Conservation (phyloP, 2,329 filamentous ascomycete genomes). For the Pyricularia sp. region DNA sequence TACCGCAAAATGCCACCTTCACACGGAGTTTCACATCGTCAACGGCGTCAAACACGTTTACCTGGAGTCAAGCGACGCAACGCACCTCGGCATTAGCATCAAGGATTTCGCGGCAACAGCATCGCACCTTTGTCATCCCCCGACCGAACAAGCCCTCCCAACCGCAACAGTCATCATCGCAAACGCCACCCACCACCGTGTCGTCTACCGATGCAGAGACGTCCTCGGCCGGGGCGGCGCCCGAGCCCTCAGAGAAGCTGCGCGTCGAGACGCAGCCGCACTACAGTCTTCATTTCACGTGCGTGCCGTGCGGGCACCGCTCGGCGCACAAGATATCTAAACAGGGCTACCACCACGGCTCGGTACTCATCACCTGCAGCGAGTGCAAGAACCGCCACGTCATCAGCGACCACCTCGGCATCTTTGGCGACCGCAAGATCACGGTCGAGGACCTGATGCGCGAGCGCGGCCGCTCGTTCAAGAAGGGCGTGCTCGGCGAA, state of each 20-base stretch:
- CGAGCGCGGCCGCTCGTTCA: slow-evolving; percentile 62
- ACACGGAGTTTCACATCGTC: not conserved
- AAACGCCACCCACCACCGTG: slow-evolving; percentile 1
- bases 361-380: slow-evolving; percentile 79
- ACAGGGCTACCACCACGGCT: slow-evolving; percentile 87
- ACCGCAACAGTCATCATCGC: not conserved
- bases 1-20: not conserved
- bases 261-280: slow-evolving; percentile 39
- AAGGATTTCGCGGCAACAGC: not conserved
- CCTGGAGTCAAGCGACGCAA: not conserved
- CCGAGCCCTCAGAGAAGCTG: slow-evolving; percentile 16
- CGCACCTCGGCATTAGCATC: not conserved
- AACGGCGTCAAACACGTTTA: not conserved
- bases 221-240: slow-evolving; percentile 8
- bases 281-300: slow-evolving; percentile 87
- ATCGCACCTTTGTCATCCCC: not conserved
- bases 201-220: slow-evolving; percentile 1
- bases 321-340: slow-evolving; percentile 83
- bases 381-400: slow-evolving; percentile 76
- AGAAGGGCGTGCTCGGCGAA: slow-evolving; percentile 55
- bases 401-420: slow-evolving; percentile 76
- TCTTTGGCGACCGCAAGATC: slow-evolving; percentile 59
- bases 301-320: slow-evolving; percentile 66
- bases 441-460: slow-evolving; percentile 68
- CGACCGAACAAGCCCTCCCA: not conserved